Evolutionary conservation across 371 early-diverging fungal species (phyloP).

Genomic region (Nematocida homosporus): DNA sequence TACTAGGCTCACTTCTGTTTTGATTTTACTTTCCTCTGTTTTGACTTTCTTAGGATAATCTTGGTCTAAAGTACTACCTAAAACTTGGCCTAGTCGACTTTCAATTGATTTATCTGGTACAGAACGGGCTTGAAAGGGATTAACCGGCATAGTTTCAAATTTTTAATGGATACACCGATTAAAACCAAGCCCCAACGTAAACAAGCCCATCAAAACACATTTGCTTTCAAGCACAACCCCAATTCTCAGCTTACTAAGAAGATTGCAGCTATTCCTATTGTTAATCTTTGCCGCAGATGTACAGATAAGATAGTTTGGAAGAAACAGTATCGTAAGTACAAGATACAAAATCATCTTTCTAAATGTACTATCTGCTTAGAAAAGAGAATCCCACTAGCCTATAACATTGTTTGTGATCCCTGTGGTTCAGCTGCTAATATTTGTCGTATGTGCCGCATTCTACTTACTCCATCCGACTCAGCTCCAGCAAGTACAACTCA

Average conservation of each 20-base stretch:
- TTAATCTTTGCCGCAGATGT: constrained; percentile 39
- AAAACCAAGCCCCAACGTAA: constrained; percentile 40
- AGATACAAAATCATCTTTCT: constrained; percentile 40
- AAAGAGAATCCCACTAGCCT: constrained; percentile 43
- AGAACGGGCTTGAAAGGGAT: constrained; percentile 26
- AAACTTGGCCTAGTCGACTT: neutral
- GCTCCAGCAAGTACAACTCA: too few species aligned
- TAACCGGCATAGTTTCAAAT: constrained; percentile 36
- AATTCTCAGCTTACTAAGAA: constrained; percentile 45
- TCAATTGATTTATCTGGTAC: neutral
- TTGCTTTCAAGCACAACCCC: constrained; percentile 33
- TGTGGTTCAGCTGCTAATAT: constrained; percentile 26
- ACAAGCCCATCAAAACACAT: constrained; percentile 52
- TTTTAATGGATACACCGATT: neutral
- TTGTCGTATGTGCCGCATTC: constrained; percentile 36
- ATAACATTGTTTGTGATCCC: constrained; percentile 52
- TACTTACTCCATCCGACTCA: neutral
- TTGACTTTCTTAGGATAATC: too few species aligned
- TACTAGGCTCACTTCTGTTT: too few species aligned
- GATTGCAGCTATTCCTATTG: constrained; percentile 35
- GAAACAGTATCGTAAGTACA: constrained; percentile 53
- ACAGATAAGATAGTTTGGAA: constrained; percentile 46
- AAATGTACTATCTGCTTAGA: constrained; percentile 36
- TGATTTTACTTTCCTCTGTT: too few species aligned
- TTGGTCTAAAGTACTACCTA: neutral